Evolutionary conservation across 1,284 basidiomycete genomes (phyloP).

Genomic region (Ganoderma leucocontextum): DNA sequence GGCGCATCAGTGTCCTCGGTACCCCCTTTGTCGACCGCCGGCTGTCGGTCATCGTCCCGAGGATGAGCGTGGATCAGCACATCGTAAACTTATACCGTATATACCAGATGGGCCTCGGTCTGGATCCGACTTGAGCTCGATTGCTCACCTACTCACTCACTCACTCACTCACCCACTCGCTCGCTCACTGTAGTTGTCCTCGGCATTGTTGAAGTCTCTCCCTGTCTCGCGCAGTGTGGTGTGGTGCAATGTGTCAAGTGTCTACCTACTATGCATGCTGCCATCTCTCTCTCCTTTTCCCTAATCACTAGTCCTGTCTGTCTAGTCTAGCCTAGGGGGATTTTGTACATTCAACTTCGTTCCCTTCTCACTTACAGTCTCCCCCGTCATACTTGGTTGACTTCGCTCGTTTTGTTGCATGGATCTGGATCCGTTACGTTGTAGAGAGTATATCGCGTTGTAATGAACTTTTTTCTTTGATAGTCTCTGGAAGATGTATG

Average conservation of each 20-base stretch:
- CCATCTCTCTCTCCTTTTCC: conserved; percentile 2
- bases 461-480: background rate
- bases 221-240: background rate
- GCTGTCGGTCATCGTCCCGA: conserved; percentile 27
- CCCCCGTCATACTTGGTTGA: background rate
- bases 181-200: background rate
- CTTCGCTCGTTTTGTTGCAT: conserved; percentile 3
- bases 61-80: conserved; percentile 30
- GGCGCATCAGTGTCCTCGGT: conserved; percentile 3
- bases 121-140: conserved; percentile 14
- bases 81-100: conserved; percentile 32
- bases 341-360: conserved; percentile 8
- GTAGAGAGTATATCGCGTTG: conserved; percentile 10
- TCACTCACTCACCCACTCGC: background rate
- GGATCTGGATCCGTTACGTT: background rate
- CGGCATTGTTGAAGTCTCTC: background rate
- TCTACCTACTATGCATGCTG: conserved; percentile 2
- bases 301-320: background rate
- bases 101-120: conserved; percentile 30
- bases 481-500: background rate
- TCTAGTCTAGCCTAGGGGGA: background rate
- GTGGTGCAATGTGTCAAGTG: background rate
- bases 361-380: background rate
- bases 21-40: conserved; percentile 9
- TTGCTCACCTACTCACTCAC: background rate